A percentile compares a stretch with the other conserved stretches of the same genome.
Conservation (phyloP, 257 asterid species). For the Gentiana dahurica region DNA sequence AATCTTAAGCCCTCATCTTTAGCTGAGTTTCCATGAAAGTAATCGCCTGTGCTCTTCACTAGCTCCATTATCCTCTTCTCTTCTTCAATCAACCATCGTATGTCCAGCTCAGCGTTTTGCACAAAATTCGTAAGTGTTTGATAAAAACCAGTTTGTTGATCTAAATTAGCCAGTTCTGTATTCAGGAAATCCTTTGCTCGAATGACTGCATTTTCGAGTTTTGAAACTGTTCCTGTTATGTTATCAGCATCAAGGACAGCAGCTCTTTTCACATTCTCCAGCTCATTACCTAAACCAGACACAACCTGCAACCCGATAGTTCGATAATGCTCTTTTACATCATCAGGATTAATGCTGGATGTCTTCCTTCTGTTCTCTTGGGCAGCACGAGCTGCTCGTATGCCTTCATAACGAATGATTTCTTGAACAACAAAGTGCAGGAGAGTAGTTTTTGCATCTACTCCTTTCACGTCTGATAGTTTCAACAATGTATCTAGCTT, state of each 20-base stretch:
- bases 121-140: conserved; percentile 41
- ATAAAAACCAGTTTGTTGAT: conserved; percentile 47
- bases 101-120: conserved; percentile 56
- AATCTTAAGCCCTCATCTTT: conserved; percentile 80
- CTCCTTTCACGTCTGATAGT: conserved; percentile 79
- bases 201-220: conserved; percentile 35
- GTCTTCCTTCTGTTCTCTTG: conserved; percentile 22
- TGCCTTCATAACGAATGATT: conserved; percentile 77
- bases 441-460: conserved; percentile 78
- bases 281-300: conserved; percentile 56
- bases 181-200: conserved; percentile 43
- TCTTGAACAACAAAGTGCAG: conserved; percentile 88
- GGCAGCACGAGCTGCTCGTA: conserved; percentile 52
- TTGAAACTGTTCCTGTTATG: conserved; percentile 45
- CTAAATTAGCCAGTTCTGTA: conserved; percentile 37
- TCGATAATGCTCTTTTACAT: conserved; percentile 38
- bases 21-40: conserved; percentile 72
- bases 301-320: conserved; percentile 57
- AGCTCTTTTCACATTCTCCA: conserved; percentile 62
- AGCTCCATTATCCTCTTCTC: conserved; percentile 70
- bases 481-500: conserved; percentile 81
- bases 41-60: conserved; percentile 69
- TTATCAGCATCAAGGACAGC: conserved; percentile 49
- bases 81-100: conserved; percentile 53
- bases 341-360: conserved; percentile 37